Evolutionary conservation across 2,329 filamentous ascomycete genomes (phyloP).

Genomic region (Colletotrichum sp.): DNA sequence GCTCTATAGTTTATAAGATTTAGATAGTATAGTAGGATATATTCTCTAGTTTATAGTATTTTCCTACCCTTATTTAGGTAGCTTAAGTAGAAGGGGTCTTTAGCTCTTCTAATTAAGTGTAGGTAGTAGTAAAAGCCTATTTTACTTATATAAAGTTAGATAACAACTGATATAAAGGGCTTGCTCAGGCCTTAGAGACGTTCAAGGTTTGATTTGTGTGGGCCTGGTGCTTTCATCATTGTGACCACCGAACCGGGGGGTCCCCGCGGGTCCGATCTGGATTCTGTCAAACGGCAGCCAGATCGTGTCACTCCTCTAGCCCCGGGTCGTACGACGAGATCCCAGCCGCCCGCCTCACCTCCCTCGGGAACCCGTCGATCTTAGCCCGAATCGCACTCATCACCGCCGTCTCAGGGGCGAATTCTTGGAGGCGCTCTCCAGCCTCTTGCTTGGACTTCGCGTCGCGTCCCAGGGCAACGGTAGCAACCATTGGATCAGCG

Average conservation of each 20-base stretch:
- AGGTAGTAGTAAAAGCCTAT: no score
- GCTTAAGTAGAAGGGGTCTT: no score
- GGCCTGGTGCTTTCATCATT: background rate
- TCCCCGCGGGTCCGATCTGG: conserved; percentile 6
- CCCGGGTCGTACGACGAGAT: background rate
- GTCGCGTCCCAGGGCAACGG: background rate
- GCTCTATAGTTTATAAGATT: no score
- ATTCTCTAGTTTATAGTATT: no score
- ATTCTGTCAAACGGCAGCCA: conserved; percentile 9
- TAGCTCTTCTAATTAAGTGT: no score
- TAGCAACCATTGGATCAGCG: background rate
- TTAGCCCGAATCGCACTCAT: background rate
- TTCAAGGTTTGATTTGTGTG: no score
- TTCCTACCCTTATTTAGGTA: no score
- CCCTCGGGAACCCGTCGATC: background rate
- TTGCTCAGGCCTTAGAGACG: no score
- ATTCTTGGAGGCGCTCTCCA: background rate
- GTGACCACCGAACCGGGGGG: background rate
- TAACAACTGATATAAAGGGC: no score
- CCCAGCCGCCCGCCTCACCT: conserved; percentile 6
- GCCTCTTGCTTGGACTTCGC: background rate
- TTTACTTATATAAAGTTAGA: no score
- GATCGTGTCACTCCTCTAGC: conserved; percentile 7
- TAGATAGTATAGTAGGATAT: no score
- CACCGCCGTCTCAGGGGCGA: background rate